Evolutionary conservation across 345 rosid genomes (phyloP), one percentile per base, ranked within the genome.

Genomic region (Erodium maritimum): DNA sequence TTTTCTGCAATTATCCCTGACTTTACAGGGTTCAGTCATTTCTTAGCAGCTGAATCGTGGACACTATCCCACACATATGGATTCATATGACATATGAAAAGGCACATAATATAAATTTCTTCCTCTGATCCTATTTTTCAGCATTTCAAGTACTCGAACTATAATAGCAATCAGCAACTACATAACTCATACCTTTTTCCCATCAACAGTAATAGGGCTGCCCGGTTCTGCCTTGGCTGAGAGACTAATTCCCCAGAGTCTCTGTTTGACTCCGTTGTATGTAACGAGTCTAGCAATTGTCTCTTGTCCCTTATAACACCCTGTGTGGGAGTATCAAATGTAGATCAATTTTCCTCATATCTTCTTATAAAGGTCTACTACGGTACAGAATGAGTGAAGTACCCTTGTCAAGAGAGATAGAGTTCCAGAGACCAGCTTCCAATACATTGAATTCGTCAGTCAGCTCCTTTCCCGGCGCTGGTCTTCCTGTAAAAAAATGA

Each of bases 271-370:
- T 69, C 95, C 97, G 66, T 85, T 84, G 45, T 87, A 90, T 19
- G 95, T 90, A 61, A 87, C 77, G 61, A 90, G 87, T 64, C 95
- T 80, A 63, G 97, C 67, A 52, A 90, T 79, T 0, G 91, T 87
- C 81, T 87, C 97, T 73, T 90, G 97, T 62, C 97, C 97, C 73
- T 90, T 87, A 8, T 87, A 90, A 75, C 97, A 90, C 53, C 95
- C 94, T 90, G n/a, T n/a, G n/a, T n/a, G 69, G 37, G 14, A 67
- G 55, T 12, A 58, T n/a, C 37, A 45, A 11, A 57, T 53, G 61
- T 33, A 45, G 54, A 45, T 62, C 61, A 64, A 60, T 9, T 21
- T 21, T 55, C 45, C 53, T 14, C 52, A 52, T 45, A 58, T 22
- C 42, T 37, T 55, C 55, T 45, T 46, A 66, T 52, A 50, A 57